Base-by-base conservation (phyloP, 2,329 filamentous ascomycete species). In the Nigrograna mackinnonii region DNA sequence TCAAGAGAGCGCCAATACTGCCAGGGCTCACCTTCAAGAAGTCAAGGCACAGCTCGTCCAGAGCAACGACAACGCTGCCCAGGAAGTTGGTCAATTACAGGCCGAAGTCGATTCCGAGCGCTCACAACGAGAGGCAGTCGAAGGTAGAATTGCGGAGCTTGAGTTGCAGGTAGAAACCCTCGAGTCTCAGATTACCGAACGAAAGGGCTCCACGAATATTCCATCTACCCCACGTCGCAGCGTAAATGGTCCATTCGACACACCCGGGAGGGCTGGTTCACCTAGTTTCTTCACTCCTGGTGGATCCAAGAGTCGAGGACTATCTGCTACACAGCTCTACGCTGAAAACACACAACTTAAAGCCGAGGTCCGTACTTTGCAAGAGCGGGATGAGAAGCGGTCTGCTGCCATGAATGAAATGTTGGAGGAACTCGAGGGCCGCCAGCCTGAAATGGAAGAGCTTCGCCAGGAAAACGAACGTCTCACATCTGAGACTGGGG, bases 371-470 rank as follows among this genome's bases (percentile, higher is more conserved):
- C 83, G 85, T 3, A 81, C 79, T 3, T 88, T 95, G 66, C 85
- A 85, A 62, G 80, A 87, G 44, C 82, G 84, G 17, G 90, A 83
- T 55, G 83, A 87, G 50, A 83, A 89, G 60, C 81, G 96, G 9
- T 80, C 82, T 14, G 80, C 84, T 26, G 84, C 92, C 33, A 75
- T 97, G 33, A 89, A 96, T 51, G 88, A 94, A 45, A 89, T 96
- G 74, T 82, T 96, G 44, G 80, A 84, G 26, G 86, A 91, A 44
- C 72, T 97, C 26, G 91, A 99, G 66, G 85, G 85, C 18, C 91
- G 89, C 65, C 85, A 86, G 19, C 94, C 94, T 0, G 91, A 96
- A 60, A 82, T 96, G 21, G 85, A 95, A 48, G 91, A 97, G 54
- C 75, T 95, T 14, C 85, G 88, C 35, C 79, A 83, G 12, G 91